These are phyloP conservation scores for Protostelium mycophagum DNA, from an alignment of 78 protist species.

Conservation along the genomic window DNA sequence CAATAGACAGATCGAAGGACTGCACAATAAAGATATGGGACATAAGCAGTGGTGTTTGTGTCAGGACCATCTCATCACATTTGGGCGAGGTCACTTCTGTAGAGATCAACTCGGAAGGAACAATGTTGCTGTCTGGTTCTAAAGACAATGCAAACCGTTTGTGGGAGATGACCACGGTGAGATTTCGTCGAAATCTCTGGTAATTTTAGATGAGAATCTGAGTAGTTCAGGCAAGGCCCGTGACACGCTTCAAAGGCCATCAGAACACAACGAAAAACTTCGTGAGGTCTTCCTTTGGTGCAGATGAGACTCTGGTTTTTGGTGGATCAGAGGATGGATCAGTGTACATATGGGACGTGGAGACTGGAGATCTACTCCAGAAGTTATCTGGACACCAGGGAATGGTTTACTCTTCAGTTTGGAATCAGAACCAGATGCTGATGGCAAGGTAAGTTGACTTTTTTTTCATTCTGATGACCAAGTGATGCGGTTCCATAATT, in stretches of 20 bases:
- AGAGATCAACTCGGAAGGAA: constrained; percentile 50
- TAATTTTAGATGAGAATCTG: neutral
- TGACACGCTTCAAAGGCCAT: constrained; percentile 80
- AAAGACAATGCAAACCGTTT: constrained; percentile 83
- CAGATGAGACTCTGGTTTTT: constrained; percentile 37
- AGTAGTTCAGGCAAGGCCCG: constrained; percentile 34
- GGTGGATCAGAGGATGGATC: constrained; percentile 83
- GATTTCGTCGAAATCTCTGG: neutral
- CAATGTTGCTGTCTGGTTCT: constrained; percentile 49
- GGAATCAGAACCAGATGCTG: constrained; percentile 56
- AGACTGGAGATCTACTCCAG: constrained; percentile 48
- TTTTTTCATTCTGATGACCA: neutral
- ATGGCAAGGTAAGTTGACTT: constrained; percentile 33
- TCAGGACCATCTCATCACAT: constrained; percentile 64
- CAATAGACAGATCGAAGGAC: constrained; percentile 63
- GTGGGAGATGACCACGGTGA: constrained; percentile 76
- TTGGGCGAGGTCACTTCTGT: constrained; percentile 85
- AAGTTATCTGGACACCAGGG: constrained; percentile 45
- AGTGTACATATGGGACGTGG: constrained; percentile 63
- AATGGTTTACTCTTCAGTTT: constrained; percentile 53
- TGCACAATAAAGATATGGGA: constrained; percentile 87
- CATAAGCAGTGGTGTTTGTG: constrained; percentile 71
- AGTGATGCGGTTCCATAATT: neutral
- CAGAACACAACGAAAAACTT: constrained; percentile 80
- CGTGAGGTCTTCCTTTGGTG: constrained; percentile 66